Conservation (phyloP, 148 eudicot genomes). For the Chenopodium formosanum region DNA sequence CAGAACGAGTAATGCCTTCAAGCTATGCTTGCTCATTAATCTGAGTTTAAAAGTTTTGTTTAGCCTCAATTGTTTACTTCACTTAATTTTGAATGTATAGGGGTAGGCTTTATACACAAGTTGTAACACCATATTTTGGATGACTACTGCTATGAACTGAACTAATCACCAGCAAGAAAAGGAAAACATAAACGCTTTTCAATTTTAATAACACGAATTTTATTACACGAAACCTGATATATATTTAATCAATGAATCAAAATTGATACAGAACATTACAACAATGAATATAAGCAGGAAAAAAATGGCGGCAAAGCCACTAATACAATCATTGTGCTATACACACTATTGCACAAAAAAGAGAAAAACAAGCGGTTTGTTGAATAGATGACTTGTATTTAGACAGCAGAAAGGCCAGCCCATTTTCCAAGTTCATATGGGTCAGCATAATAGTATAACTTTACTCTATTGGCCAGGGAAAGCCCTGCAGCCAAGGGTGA, state of each 20-base stretch:
- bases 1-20: too few relatives aligned
- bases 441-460: constrained; percentile 82
- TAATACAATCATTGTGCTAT: constrained; percentile 10
- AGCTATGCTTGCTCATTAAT: too few relatives aligned
- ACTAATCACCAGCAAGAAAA: not conserved
- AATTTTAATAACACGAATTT: not conserved
- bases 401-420: constrained; percentile 49
- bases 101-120: too few relatives aligned
- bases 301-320: constrained; percentile 17
- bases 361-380: not conserved
- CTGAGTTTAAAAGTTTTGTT: too few relatives aligned
- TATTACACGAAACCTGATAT: not conserved
- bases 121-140: not conserved
- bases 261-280: constrained; percentile 9
- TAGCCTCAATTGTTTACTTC: too few relatives aligned
- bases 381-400: constrained; percentile 6
- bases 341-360: constrained; percentile 10
- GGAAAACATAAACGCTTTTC: not conserved
- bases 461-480: constrained; percentile 74
- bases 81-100: too few relatives aligned
- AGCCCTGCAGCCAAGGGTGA: constrained; percentile 65
- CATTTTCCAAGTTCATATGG: constrained; percentile 93
- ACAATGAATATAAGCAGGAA: constrained; percentile 17
- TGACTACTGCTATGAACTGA: not conserved
- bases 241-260: constrained; percentile 20